Evolutionary conservation across 2,329 filamentous ascomycete genomes (phyloP), one percentile per base, ranked within the genome.

Genomic region (Sporothrix variecibatus): DNA sequence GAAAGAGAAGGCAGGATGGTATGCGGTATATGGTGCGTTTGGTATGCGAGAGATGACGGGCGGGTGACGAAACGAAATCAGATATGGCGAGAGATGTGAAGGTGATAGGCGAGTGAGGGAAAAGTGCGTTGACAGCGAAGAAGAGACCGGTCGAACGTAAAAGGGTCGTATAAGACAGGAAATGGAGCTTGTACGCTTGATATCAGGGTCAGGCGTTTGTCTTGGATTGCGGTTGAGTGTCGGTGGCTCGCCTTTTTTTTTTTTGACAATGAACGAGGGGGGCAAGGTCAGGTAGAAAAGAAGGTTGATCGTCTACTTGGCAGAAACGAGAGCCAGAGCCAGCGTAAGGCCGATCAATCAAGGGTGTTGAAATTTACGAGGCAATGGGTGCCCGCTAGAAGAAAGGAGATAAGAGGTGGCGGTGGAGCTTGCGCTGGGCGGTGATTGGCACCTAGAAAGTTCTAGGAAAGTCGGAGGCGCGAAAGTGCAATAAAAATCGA

Each of bases 371-470:
- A n/a, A 11, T 65, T 72, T 23, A 38, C 11, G 20, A 51, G 40
- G 40, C 26, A 40, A 31, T 7, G 17, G 56, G 15, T n/a, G 34
- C 53, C 69, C 26, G 38, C 7, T 71, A 31, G 11, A 49, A 7
- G 34, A 31, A 56, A 31, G 34, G 34, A 73, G 71, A 68, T 68
- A 73, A 73, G 71, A 46, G 62, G 70, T 51, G 53, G 58, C 56
- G 64, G 71, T 46, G 46, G 71, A 58, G 49, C 49, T 40, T 15
- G 46, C 34, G 62, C 43, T 46, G 49, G 34, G 23, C 71, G 20
- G 20, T 67, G 60, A 56, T 72, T 67, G 71, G 71, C 23, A 40
- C 11, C 53, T 34, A 15, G 43, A 28, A 31, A 34, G 64, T 49
- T 49, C n/a, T 8, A 12, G 31, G 67, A 53, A 15, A n/a, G n/a